Base-by-base conservation (phyloP, 345 rosid genomes). In the Rhizophora apiculata region DNA sequence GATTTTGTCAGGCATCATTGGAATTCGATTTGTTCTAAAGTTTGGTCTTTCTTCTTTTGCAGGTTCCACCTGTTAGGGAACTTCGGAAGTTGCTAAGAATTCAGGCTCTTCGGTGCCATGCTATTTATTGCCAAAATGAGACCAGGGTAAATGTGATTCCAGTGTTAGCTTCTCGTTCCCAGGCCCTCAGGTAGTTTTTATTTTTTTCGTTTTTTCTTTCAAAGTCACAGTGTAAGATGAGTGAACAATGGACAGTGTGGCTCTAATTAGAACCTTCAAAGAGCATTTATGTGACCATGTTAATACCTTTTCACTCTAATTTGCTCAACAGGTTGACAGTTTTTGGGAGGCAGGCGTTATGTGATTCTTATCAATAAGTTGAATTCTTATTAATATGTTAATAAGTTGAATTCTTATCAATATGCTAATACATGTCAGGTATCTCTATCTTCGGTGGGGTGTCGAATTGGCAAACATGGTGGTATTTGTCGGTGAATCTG, bases 161-260 rank as follows among this genome's bases (percentile, higher is more conserved):
- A 1, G 96, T 89, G 56, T 67, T 84, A 67, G 96, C 98, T 67
- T 93, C 98, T 48, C 96, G 98, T 1, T 76, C 88, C 72, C 98
- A 93, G 84, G 97, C 96, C 54, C 86, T 93, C 49, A 87, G 98
- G 98, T 93, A 82, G 97, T 97, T 90, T 79, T 31, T 13, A n/a
- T 6, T 31, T 36, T 34, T 18, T 30, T 0, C 32, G 10, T 60
- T 53, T 53, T 2, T 54, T 1, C 3, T 7, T n/a, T 3, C 1
- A 8, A 21, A 2, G 27, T 24, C 8, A 4, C 27, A 21, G 9
- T 54, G 13, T 3, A 13, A 43, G 27, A 54, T 21, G 27, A 7
- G 59, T 21, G 27, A n/a, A n/a, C 18, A 43, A 43, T 43, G 49
- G 18, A 43, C 15, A 6, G 15, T 39, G 15, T 39, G 46, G 4